phyloP scores from a whole-genome alignment of 2,329 filamentous ascomycete genomes.

The Cytospora piceicola region DNA sequence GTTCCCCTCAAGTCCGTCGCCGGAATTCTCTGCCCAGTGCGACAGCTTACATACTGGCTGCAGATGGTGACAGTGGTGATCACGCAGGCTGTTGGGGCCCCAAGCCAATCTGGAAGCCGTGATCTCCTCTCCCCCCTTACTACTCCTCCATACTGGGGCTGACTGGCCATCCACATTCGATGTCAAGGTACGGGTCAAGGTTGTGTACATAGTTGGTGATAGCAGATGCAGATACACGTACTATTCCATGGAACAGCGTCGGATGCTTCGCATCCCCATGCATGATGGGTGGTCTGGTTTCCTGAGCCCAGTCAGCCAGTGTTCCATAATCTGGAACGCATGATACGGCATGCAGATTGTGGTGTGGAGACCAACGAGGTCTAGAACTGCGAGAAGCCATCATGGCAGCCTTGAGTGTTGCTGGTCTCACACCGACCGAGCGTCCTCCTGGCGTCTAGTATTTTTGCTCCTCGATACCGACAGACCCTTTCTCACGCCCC shows the following conservation, averaged over 20 bases:
- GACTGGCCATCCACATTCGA: neutral
- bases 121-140: neutral
- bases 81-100: neutral
- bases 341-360: neutral
- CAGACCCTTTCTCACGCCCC: neutral
- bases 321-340: neutral
- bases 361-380: neutral
- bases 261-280: neutral
- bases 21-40: neutral
- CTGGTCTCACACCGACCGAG: neutral
- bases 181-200: neutral
- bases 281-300: neutral
- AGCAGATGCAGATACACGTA: neutral
- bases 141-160: too few species aligned
- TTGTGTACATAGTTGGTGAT: neutral
- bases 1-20: constrained; percentile 9
- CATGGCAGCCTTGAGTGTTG: neutral
- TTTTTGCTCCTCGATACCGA: neutral
- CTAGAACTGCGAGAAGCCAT: constrained; percentile 16
- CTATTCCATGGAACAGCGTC: neutral
- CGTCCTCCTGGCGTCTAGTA: constrained; percentile 4
- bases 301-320: neutral
- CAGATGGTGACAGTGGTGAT: neutral
- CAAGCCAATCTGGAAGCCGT: neutral
- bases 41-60: neutral